phyloP scores from a whole-genome alignment of 306 rosid genomes.

The Vicia villosa region DNA sequence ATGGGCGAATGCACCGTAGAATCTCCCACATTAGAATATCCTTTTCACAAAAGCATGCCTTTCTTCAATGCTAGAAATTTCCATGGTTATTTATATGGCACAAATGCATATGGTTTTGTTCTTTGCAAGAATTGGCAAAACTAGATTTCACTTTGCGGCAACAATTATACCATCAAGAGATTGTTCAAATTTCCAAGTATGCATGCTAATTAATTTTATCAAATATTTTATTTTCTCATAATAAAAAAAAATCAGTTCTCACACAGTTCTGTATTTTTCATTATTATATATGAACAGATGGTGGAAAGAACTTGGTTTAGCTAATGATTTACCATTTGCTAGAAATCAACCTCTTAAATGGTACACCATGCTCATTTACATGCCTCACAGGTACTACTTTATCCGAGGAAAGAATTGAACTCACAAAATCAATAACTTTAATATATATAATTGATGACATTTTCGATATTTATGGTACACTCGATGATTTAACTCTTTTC shows the following conservation, averaged over 20 bases:
- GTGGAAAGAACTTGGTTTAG: conserved; percentile 69
- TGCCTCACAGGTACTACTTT: conserved; percentile 50
- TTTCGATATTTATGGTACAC: conserved; percentile 65
- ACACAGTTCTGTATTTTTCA: neutral
- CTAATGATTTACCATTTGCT: conserved; percentile 47
- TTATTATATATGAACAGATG: conserved; percentile 42
- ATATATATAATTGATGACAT: conserved; percentile 69
- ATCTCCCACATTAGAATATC: conserved; percentile 56
- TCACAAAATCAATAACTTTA: conserved; percentile 67
- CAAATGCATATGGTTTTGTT: conserved; percentile 44
- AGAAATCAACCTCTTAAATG: conserved; percentile 80
- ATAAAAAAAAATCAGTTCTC: neutral
- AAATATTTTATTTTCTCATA: no score
- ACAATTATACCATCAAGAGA: conserved; percentile 43
- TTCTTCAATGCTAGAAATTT: conserved; percentile 47
- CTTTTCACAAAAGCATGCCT: conserved; percentile 60
- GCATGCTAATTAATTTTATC: neutral
- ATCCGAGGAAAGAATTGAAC: conserved; percentile 64
- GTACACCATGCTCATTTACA: conserved; percentile 62
- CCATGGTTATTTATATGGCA: conserved; percentile 18
- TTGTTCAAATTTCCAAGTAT: conserved; percentile 49
- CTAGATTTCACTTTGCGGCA: conserved; percentile 45
- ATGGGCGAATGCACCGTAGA: no score
- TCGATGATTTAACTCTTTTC: conserved; percentile 59
- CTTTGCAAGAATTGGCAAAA: conserved; percentile 52